phyloP scores from a whole-genome alignment of 768 basidiomycete species.

The Antrodiella citrinella region DNA sequence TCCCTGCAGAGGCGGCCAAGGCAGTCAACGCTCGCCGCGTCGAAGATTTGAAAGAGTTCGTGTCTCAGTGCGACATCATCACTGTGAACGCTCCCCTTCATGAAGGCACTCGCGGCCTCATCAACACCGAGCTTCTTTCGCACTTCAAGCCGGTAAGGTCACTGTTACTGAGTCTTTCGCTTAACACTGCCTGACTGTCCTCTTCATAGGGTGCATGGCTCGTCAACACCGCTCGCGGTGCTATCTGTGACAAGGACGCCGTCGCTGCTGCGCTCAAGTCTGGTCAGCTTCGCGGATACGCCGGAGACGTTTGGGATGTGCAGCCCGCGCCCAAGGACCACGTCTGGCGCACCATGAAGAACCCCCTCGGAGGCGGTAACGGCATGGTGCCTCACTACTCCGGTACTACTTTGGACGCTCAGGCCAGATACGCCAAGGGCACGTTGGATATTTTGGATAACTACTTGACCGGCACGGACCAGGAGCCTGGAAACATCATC shows the following conservation, averaged over 20 bases:
- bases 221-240: slow-evolving; percentile 90
- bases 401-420: slow-evolving; percentile 86
- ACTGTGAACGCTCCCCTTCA: slow-evolving; percentile 82
- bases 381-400: slow-evolving; percentile 87
- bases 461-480: slow-evolving; percentile 53
- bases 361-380: slow-evolving; percentile 77
- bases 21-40: slow-evolving; percentile 64
- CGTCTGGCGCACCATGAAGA: slow-evolving; percentile 77
- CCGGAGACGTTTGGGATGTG: slow-evolving; percentile 74
- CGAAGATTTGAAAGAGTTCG: slow-evolving; percentile 53
- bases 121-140: slow-evolving; percentile 70
- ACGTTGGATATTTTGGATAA: slow-evolving; percentile 63
- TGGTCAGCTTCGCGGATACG: slow-evolving; percentile 58
- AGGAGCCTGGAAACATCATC: slow-evolving; percentile 78
- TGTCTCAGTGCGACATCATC: slow-evolving; percentile 56
- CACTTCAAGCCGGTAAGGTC: slow-evolving; percentile 54
- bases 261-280: slow-evolving; percentile 69
- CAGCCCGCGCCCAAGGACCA: slow-evolving; percentile 86
- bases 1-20: slow-evolving; percentile 59
- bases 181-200: slow-evolving; percentile 21
- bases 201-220: slow-evolving; percentile 60
- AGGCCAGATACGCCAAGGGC: slow-evolving; percentile 76
- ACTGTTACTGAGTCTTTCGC: slow-evolving; percentile 19
- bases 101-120: slow-evolving; percentile 71
- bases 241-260: slow-evolving; percentile 80